Evolutionary conservation across 1,284 basidiomycete genomes (phyloP).

Genomic region (Tylopilus orsonianus): DNA sequence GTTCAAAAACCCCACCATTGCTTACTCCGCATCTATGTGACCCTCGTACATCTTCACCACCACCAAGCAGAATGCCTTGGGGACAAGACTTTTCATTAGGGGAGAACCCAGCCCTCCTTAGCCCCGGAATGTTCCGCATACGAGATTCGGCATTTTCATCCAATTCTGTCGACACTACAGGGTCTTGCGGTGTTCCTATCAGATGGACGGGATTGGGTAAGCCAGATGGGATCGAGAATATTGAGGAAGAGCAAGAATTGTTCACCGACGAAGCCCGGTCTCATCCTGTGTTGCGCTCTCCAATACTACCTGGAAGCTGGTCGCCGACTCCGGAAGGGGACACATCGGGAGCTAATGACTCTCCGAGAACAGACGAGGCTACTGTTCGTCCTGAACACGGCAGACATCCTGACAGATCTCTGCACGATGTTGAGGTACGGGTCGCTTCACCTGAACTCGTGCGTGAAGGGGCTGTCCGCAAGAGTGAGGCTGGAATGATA

Average conservation of each 20-base stretch:
- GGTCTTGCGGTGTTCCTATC: constrained; percentile 47
- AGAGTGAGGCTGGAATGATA: constrained; percentile 56
- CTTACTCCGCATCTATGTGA: constrained; percentile 32
- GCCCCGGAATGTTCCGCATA: constrained; percentile 44
- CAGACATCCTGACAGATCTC: constrained; percentile 36
- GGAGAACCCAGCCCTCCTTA: constrained; percentile 40
- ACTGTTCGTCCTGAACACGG: constrained; percentile 33
- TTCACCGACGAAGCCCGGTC: constrained; percentile 23
- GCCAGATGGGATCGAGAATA: constrained; percentile 33
- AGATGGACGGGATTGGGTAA: constrained; percentile 49
- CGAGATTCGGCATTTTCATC: constrained; percentile 56
- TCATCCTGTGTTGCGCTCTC: constrained; percentile 15
- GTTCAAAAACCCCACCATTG: constrained; percentile 36
- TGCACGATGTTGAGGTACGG: constrained; percentile 48
- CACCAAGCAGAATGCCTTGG: constrained; percentile 19
- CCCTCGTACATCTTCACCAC: constrained; percentile 25
- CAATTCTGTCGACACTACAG: constrained; percentile 38
- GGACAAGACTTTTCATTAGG: constrained; percentile 23
- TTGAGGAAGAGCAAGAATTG: constrained; percentile 33
- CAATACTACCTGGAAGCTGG: constrained; percentile 34
- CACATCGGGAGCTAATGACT: constrained; percentile 22
- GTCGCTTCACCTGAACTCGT: constrained; percentile 49
- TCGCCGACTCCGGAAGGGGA: constrained; percentile 31
- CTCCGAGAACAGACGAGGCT: constrained; percentile 29
- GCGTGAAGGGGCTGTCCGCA: constrained; percentile 38